phyloP scores from a whole-genome alignment of 306 rosid genomes.

The Cucurbita argyrosperma region DNA sequence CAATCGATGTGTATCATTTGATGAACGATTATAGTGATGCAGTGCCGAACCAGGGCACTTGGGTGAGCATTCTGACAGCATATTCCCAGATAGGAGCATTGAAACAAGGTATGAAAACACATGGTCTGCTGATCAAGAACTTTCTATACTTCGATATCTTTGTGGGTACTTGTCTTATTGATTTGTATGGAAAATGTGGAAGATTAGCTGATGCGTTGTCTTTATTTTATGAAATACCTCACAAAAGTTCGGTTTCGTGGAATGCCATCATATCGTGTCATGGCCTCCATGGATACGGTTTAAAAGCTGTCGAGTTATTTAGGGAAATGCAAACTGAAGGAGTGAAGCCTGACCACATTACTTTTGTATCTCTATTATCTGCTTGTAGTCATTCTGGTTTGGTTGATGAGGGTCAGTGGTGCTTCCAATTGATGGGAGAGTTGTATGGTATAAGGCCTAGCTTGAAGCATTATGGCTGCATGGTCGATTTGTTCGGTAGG shows the following conservation, averaged over 20 bases:
- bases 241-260: conserved; percentile 24
- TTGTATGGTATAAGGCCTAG: conserved; percentile 27
- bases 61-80: conserved; percentile 36
- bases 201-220: conserved; percentile 30
- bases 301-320: conserved; percentile 25
- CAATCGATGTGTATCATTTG: conserved; percentile 20
- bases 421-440: conserved; percentile 27
- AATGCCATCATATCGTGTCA: conserved; percentile 34
- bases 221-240: conserved; percentile 21
- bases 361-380: conserved; percentile 27
- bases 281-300: conserved; percentile 34
- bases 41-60: conserved; percentile 34
- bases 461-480: conserved; percentile 30
- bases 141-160: conserved; percentile 23
- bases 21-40: conserved; percentile 17
- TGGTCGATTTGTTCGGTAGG: conserved; percentile 42
- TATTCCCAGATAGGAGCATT: conserved; percentile 28
- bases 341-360: conserved; percentile 28
- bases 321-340: conserved; percentile 18
- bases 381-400: conserved; percentile 47
- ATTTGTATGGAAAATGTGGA: conserved; percentile 49
- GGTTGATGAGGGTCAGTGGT: conserved; percentile 24
- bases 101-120: conserved; percentile 36
- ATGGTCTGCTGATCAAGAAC: conserved; percentile 30
- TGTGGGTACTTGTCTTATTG: conserved; percentile 32